Conservation (phyloP, 2,329 filamentous ascomycete species). For the Trichoderma sp. region DNA sequence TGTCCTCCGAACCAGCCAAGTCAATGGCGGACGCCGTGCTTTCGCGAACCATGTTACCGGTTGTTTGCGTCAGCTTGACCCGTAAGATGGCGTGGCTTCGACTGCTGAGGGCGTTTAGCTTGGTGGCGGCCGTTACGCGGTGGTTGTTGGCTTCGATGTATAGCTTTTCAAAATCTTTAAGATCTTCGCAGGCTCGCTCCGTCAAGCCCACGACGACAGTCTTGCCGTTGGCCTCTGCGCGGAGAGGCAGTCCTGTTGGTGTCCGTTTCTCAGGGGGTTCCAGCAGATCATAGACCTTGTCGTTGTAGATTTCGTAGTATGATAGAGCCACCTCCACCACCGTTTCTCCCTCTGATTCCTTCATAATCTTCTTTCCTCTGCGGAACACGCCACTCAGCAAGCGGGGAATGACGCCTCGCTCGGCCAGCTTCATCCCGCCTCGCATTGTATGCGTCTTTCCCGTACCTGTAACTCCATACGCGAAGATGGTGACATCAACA, state of each 20-base stretch:
- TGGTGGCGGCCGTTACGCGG: constrained; percentile 84
- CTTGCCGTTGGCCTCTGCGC: constrained; percentile 83
- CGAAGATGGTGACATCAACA: constrained; percentile 85
- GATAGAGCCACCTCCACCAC: constrained; percentile 75
- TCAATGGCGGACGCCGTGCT: constrained; percentile 94
- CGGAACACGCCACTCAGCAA: constrained; percentile 84
- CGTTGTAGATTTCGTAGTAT: constrained; percentile 97
- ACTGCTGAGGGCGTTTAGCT: constrained; percentile 89
- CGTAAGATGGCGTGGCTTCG: constrained; percentile 88
- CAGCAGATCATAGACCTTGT: constrained; percentile 90
- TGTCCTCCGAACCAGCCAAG: constrained; percentile 93
- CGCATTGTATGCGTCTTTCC: constrained; percentile 97
- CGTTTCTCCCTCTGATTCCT: constrained; percentile 72
- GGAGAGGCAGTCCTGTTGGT: constrained; percentile 74
- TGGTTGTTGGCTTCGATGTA: constrained; percentile 94
- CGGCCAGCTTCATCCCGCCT: constrained; percentile 80
- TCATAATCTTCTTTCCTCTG: constrained; percentile 79
- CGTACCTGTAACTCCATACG: constrained; percentile 89
- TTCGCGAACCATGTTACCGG: constrained; percentile 65
- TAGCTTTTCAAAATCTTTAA: constrained; percentile 86
- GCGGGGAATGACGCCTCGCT: constrained; percentile 84
- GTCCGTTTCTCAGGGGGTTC: constrained; percentile 86
- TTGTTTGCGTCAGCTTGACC: constrained; percentile 81
- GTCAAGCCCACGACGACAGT: constrained; percentile 85
- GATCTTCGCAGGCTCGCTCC: constrained; percentile 76